These are phyloP conservation scores for Pleurotus platypus DNA, from an alignment of 768 basidiomycete species.

Conservation along the genomic window DNA sequence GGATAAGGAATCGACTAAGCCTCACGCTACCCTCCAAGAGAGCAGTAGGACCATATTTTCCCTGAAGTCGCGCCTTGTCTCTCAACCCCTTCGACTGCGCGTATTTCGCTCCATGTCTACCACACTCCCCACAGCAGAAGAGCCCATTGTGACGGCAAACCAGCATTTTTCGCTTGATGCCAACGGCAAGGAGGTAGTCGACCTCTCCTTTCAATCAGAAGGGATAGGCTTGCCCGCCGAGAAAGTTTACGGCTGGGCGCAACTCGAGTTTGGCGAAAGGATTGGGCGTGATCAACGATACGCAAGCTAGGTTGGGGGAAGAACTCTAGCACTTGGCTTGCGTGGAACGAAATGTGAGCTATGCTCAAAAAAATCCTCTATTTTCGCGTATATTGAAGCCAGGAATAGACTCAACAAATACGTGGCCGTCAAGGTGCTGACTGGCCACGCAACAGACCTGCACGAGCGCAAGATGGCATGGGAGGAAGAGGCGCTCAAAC, in stretches of 20 bases:
- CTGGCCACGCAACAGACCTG: conserved; percentile 18
- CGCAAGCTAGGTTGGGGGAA: conserved; percentile 29
- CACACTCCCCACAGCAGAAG: no score
- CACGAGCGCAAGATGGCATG: conserved; percentile 10
- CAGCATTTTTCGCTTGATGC: no score
- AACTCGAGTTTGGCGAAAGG: not conserved
- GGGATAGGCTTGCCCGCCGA: conserved; percentile 22
- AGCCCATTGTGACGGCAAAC: no score
- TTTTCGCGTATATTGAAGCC: no score
- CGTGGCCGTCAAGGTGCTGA: conserved; percentile 28
- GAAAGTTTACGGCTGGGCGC: conserved; percentile 12
- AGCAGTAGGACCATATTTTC: no score
- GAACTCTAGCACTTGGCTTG: conserved; percentile 27
- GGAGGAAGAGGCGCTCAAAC: conserved; percentile 20
- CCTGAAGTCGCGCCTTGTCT: no score
- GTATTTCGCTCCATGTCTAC: no score
- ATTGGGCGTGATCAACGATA: conserved; percentile 24
- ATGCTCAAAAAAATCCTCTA: no score
- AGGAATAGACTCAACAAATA: conserved; percentile 1
- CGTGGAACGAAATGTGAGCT: conserved; percentile 1
- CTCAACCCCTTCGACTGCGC: no score
- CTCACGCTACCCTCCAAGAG: no score
- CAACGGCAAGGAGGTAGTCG: no score
- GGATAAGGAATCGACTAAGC: no score
- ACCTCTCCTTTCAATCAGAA: conserved; percentile 10